Evolutionary conservation across 2,329 filamentous ascomycete genomes (phyloP).

Genomic region (Dothistroma septosporum): DNA sequence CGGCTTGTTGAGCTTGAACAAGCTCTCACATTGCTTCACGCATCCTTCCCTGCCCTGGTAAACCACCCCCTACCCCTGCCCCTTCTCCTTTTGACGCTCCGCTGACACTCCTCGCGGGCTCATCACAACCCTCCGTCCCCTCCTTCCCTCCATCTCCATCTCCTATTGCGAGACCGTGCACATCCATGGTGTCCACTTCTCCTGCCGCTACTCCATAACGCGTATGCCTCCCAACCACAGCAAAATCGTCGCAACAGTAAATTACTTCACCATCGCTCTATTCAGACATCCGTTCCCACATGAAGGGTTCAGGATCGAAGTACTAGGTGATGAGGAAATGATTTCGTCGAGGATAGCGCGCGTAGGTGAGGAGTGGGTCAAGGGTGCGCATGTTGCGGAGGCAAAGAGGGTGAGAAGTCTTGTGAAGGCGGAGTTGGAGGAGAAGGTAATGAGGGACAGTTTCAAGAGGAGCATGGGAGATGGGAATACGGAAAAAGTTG

Average conservation of each 20-base stretch:
- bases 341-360: conserved; percentile 16
- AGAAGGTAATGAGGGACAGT: not conserved
- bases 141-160: conserved; percentile 17
- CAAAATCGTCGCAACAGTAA: conserved; percentile 17
- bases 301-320: conserved; percentile 15
- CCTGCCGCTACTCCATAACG: conserved; percentile 15
- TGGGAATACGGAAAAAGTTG: not conserved
- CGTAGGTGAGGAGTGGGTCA: conserved; percentile 6
- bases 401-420: conserved; percentile 15
- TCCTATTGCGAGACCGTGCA: conserved; percentile 19
- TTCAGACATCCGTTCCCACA: conserved; percentile 11
- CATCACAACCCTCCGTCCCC: conserved; percentile 18
- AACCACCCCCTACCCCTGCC: not conserved
- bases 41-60: not conserved
- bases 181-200: conserved; percentile 14
- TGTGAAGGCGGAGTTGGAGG: conserved; percentile 14
- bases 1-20: not conserved
- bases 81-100: not conserved
- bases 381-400: conserved; percentile 14
- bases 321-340: conserved; percentile 17
- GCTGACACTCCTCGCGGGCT: conserved; percentile 2
- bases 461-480: not conserved
- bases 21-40: conserved; percentile 9
- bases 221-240: not conserved
- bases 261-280: conserved; percentile 25